Evolutionary conservation across 371 early-diverging fungal species (phyloP).

Genomic region (Circinella minor): DNA sequence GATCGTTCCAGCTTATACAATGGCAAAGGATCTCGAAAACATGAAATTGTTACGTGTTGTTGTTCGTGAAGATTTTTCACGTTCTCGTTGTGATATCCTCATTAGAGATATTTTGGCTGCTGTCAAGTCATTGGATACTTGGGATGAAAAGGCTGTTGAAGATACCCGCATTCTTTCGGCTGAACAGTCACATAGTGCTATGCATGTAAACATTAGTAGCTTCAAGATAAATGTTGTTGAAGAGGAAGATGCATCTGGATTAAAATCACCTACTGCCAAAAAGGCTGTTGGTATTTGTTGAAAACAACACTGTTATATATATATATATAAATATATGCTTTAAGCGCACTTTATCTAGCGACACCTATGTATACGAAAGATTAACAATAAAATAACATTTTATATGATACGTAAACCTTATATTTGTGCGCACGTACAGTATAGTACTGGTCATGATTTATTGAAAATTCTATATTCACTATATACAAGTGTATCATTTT

Average conservation of each 20-base stretch:
- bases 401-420: no score
- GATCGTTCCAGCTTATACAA: slow-evolving; percentile 67
- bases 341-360: no score
- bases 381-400: no score
- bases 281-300: slow-evolving; percentile 26
- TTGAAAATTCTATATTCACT: no score
- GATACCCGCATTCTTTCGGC: slow-evolving; percentile 24
- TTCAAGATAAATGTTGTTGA: slow-evolving; percentile 3
- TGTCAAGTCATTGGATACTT: slow-evolving; percentile 35
- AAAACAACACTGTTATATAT: not conserved
- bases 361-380: no score
- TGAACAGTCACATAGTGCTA: slow-evolving; percentile 32
- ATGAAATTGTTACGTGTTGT: slow-evolving; percentile 61
- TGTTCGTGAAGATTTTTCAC: slow-evolving; percentile 57
- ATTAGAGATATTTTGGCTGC: slow-evolving; percentile 43
- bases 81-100: slow-evolving; percentile 48
- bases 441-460: no score
- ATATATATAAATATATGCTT: no score
- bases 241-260: not conserved
- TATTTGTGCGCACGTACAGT: no score
- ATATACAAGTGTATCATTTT: no score
- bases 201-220: slow-evolving; percentile 23
- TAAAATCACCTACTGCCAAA: slow-evolving; percentile 8
- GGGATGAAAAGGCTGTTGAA: slow-evolving; percentile 34
- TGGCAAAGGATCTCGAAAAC: slow-evolving; percentile 51